Evolutionary conservation across 441 rosid species (phyloP).

Genomic region (Erodium trifolium): DNA sequence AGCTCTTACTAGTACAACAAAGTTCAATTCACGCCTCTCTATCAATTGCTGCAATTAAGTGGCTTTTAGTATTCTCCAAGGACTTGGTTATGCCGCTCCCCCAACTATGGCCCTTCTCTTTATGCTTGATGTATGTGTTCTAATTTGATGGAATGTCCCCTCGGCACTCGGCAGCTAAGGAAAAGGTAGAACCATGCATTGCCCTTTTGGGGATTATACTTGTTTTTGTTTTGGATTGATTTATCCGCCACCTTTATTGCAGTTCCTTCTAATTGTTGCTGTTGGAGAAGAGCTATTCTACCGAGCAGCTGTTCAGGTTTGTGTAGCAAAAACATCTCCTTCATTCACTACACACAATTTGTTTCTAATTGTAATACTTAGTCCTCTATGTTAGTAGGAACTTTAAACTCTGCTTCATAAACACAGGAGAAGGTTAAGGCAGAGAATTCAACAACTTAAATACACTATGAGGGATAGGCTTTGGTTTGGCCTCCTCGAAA

Average conservation of each 20-base stretch:
- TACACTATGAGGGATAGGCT: slow-evolving; percentile 16
- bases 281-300: slow-evolving; percentile 97
- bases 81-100: slow-evolving; percentile 83
- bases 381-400: too few species aligned
- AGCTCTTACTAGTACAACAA: too few species aligned
- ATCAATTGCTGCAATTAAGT: too few species aligned
- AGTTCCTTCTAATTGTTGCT: slow-evolving; percentile 71
- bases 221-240: slow-evolving; percentile 7
- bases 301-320: slow-evolving; percentile 83
- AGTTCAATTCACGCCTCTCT: too few species aligned
- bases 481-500: too few species aligned
- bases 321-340: not conserved
- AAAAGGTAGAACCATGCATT: too few species aligned
- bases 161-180: slow-evolving; percentile 98
- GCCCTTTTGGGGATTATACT: not conserved
- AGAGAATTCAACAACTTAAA: slow-evolving; percentile 50
- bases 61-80: slow-evolving; percentile 57
- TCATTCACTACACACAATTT: too few species aligned
- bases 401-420: too few species aligned
- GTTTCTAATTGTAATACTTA: too few species aligned
- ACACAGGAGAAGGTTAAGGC: slow-evolving; percentile 54
- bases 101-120: slow-evolving; percentile 92
- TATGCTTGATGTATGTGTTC: slow-evolving; percentile 64
- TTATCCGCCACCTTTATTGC: slow-evolving; percentile 18
- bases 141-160: slow-evolving; percentile 78